Percentiles rank a stretch among this genome's conserved stretches.
Evolutionary conservation across 2,329 filamentous ascomycete species (phyloP).

Genomic region (Pseudohalonectria lignicola): DNA sequence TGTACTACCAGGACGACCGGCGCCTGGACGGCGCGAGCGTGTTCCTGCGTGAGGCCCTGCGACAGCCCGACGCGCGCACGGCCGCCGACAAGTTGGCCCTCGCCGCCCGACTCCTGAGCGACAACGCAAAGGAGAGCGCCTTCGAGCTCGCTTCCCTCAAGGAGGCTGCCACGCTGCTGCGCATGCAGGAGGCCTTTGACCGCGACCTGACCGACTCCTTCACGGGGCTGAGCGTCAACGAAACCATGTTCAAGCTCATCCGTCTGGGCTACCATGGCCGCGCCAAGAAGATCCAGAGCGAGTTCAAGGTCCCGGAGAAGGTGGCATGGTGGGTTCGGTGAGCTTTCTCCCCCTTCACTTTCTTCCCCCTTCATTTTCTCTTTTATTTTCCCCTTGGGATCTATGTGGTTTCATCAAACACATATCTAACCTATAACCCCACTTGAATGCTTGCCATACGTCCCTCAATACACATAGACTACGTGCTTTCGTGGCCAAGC

Average conservation of each 20-base stretch:
- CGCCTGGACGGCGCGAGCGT: constrained; percentile 80
- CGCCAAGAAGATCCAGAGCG: constrained; percentile 76
- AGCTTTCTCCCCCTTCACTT: constrained; percentile 9
- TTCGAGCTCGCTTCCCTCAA: constrained; percentile 67
- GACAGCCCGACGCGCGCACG: constrained; percentile 57
- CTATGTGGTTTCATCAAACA: no score
- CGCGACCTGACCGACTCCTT: constrained; percentile 71
- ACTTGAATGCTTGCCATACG: no score
- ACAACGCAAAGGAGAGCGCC: constrained; percentile 63
- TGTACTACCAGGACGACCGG: constrained; percentile 96
- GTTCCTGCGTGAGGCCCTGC: constrained; percentile 73
- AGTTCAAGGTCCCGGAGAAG: constrained; percentile 90
- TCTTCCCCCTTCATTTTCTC: background rate
- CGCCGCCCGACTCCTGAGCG: constrained; percentile 70
- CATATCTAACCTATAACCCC: no score
- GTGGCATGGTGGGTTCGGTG: constrained; percentile 75
- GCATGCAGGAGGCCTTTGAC: constrained; percentile 80
- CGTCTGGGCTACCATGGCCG: constrained; percentile 71
- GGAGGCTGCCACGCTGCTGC: constrained; percentile 68
- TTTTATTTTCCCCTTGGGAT: background rate
- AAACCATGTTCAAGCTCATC: constrained; percentile 85
- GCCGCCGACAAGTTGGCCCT: constrained; percentile 81
- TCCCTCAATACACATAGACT: no score
- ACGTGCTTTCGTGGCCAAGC: constrained; percentile 76
- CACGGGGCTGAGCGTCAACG: constrained; percentile 75